These are phyloP conservation scores for Coemansia sp. DNA, from an alignment of 192 early-diverging fungal genomes.

Conservation along the genomic window DNA sequence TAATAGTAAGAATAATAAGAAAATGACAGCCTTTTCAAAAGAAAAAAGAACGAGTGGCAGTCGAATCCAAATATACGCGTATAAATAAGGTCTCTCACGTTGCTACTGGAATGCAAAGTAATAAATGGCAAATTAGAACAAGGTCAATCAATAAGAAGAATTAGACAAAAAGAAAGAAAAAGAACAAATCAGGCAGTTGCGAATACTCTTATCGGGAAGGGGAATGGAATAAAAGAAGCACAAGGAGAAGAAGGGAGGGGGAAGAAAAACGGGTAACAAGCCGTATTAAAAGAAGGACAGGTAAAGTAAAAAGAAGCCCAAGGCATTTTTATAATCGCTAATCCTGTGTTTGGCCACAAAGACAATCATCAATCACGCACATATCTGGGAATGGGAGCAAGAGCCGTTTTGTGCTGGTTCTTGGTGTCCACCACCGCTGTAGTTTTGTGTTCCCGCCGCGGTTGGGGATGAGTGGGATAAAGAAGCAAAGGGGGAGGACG, in stretches of 20 bases:
- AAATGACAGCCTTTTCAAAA: not conserved
- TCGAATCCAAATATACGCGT: not conserved
- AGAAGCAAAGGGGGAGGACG: not conserved
- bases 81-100: slow-evolving; percentile 3
- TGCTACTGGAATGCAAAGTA: slow-evolving; percentile 20
- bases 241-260: no score
- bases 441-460: not conserved
- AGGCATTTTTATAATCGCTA: not conserved
- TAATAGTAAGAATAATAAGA: slow-evolving; percentile 5
- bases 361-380: not conserved
- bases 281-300: no score
- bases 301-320: not conserved
- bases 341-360: slow-evolving; percentile 2
- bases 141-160: not conserved
- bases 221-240: no score
- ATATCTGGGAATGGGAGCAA: slow-evolving; percentile 7
- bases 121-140: not conserved
- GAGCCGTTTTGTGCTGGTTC: not conserved
- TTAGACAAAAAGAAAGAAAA: not conserved
- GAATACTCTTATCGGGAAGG: no score
- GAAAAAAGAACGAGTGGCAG: not conserved
- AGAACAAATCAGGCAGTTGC: not conserved
- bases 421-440: not conserved
- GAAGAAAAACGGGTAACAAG: no score
- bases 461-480: not conserved